phyloP scores from a whole-genome alignment of 1,284 basidiomycete species.

The Leccinum fallax region DNA sequence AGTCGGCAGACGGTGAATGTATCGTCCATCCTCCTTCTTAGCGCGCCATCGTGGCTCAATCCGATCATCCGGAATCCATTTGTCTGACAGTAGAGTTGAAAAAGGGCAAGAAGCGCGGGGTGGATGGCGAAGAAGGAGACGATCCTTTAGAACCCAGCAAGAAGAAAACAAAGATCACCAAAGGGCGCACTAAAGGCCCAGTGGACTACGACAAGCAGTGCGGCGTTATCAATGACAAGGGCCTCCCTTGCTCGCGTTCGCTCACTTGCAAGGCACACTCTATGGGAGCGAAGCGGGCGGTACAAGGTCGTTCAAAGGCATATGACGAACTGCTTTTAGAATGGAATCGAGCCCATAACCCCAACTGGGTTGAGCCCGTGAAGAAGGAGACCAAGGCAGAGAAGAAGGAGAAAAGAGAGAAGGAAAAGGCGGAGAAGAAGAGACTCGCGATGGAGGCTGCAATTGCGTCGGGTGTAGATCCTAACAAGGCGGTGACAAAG shows the following conservation, averaged over 20 bases:
- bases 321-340: constrained; percentile 92
- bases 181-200: constrained; percentile 79
- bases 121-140: constrained; percentile 61
- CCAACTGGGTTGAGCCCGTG: constrained; percentile 91
- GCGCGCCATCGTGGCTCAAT: constrained; percentile 15
- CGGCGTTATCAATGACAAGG: constrained; percentile 97
- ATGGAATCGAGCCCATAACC: constrained; percentile 92
- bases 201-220: constrained; percentile 94
- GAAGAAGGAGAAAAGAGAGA: constrained; percentile 77
- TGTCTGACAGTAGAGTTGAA: constrained; percentile 31
- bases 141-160: constrained; percentile 62
- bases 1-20: constrained; percentile 46
- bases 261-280: constrained; percentile 98
- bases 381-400: constrained; percentile 82
- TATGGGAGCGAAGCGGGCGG: constrained; percentile 95
- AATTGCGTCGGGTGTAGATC: constrained; percentile 57
- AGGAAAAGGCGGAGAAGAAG: constrained; percentile 79
- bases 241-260: constrained; percentile 91
- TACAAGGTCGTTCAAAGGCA: constrained; percentile 80
- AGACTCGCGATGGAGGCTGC: constrained; percentile 66
- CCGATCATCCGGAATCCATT: background rate
- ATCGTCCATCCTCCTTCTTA: constrained; percentile 32
- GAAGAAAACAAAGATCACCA: constrained; percentile 79
- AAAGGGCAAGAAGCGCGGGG: constrained; percentile 72
- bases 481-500: constrained; percentile 49